Conservation (phyloP, 2,329 filamentous ascomycete species). For the Nothophaeocryptopus gaeumannii region DNA sequence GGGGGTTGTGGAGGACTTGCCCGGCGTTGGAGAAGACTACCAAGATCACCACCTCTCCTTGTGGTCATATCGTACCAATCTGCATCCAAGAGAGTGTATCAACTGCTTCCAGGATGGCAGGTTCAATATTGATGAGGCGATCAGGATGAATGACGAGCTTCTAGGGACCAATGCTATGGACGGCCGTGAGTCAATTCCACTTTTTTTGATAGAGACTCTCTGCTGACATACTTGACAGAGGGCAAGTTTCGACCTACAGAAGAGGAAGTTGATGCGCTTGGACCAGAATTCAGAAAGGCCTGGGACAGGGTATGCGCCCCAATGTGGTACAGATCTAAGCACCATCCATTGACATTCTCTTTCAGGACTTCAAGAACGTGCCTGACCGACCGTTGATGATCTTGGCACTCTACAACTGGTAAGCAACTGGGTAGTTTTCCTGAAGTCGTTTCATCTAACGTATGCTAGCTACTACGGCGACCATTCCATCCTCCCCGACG, state of each 20-base stretch:
- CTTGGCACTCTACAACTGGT: constrained; percentile 39
- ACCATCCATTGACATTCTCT: background rate
- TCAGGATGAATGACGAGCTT: constrained; percentile 48
- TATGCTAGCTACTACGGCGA: constrained; percentile 30
- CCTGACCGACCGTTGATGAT: constrained; percentile 52
- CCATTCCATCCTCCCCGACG: constrained; percentile 35
- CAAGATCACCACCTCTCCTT: constrained; percentile 48
- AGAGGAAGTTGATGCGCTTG: constrained; percentile 52
- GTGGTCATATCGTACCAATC: constrained; percentile 52
- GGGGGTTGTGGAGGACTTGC: constrained; percentile 32
- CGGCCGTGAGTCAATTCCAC: constrained; percentile 30
- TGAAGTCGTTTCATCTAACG: background rate
- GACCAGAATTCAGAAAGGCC: constrained; percentile 51
- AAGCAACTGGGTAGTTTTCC: constrained; percentile 13
- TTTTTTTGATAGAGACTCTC: background rate
- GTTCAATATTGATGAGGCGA: constrained; percentile 45
- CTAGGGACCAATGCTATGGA: constrained; percentile 61
- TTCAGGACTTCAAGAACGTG: constrained; percentile 49
- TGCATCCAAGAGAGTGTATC: constrained; percentile 51
- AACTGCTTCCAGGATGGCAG: constrained; percentile 53
- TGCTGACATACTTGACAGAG: constrained; percentile 22
- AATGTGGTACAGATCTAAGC: too few species aligned
- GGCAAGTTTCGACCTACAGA: constrained; percentile 57
- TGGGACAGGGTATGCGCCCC: constrained; percentile 45
- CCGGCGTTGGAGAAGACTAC: constrained; percentile 30